Conservation (phyloP, 1,139 yeast genomes). For the Candida glucosophila region DNA sequence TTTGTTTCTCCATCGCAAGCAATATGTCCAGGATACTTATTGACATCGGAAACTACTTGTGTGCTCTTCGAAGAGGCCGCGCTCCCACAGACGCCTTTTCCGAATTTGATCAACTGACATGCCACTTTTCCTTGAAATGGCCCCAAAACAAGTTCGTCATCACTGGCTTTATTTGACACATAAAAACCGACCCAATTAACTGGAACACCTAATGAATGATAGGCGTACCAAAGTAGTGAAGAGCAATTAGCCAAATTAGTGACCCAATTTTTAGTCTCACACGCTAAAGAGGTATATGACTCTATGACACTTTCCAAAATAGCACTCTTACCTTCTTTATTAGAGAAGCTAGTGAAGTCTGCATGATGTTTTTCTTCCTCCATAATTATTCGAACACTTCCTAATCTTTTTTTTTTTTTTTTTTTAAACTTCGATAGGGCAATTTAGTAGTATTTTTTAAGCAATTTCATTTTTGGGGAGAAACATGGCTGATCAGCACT, state of each 20-base stretch:
- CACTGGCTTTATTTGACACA: slow-evolving; percentile 30
- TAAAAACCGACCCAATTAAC: slow-evolving; percentile 97
- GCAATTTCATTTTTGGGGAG: too few relatives aligned
- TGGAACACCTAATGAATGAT: slow-evolving; percentile 44
- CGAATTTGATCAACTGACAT: slow-evolving; percentile 71
- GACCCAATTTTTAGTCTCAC: slow-evolving; percentile 72
- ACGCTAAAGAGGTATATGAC: slow-evolving; percentile 57
- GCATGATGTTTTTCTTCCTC: slow-evolving; percentile 41
- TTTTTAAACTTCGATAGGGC: too few relatives aligned
- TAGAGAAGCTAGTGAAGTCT: slow-evolving; percentile 46
- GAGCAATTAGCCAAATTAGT: slow-evolving; percentile 82
- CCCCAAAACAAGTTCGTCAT: slow-evolving; percentile 58
- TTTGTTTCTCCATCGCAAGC: slow-evolving; percentile 95
- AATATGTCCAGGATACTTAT: slow-evolving; percentile 81
- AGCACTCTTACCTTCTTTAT: slow-evolving; percentile 38
- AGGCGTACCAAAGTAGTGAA: slow-evolving; percentile 82
- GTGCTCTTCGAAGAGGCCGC: slow-evolving; percentile 56
- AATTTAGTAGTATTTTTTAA: too few relatives aligned
- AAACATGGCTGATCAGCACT: too few relatives aligned
- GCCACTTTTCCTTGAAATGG: slow-evolving; percentile 98
- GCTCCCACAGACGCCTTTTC: slow-evolving; percentile 86
- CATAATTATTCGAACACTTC: too few relatives aligned
- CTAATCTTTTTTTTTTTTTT: too few relatives aligned
- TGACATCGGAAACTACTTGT: slow-evolving; percentile 71
- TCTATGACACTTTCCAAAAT: slow-evolving; percentile 49